Percentiles rank a stretch among this genome's conserved stretches.
Conservation (phyloP, 2,329 filamentous ascomycete species). For the Ophiostoma ulmi region DNA sequence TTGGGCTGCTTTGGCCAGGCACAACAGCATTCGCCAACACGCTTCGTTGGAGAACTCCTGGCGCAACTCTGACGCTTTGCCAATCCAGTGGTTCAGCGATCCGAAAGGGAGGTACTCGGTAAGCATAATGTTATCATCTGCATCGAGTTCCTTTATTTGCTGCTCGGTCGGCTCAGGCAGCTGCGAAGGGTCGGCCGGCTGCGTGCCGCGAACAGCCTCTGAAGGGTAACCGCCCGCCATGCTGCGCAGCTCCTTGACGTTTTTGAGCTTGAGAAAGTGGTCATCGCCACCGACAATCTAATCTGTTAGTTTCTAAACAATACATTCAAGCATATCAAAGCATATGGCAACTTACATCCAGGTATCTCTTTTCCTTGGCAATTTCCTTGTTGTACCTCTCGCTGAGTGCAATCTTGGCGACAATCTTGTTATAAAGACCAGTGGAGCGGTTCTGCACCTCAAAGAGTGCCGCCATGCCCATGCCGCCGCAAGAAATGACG, state of each 20-base stretch:
- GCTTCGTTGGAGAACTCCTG: constrained; percentile 6
- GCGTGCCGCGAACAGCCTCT: not conserved
- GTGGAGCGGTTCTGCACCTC: constrained; percentile 19
- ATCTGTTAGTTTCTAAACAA: not conserved
- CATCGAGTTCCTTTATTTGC: not conserved
- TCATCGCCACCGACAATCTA: constrained; percentile 17
- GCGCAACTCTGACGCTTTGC: not conserved
- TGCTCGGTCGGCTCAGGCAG: not conserved
- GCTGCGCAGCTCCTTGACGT: constrained; percentile 16
- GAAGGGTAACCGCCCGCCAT: constrained; percentile 15
- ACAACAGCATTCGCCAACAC: constrained; percentile 27
- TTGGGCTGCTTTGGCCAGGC: constrained; percentile 26
- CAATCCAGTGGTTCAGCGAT: constrained; percentile 23
- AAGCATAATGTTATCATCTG: constrained; percentile 18
- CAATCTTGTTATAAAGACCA: constrained; percentile 23
- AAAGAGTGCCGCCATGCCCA: constrained; percentile 26
- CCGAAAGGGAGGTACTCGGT: constrained; percentile 23
- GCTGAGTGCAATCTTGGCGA: constrained; percentile 22
- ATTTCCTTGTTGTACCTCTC: not conserved
- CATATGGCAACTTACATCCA: constrained; percentile 12
- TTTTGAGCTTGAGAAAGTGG: constrained; percentile 21
- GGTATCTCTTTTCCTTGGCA: constrained; percentile 7
- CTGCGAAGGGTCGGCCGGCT: constrained; percentile 13
- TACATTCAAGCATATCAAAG: not conserved
- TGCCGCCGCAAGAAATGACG: constrained; percentile 23